Conservation (phyloP, 108 stramenopile genomes). For the Parmales sp. region DNA sequence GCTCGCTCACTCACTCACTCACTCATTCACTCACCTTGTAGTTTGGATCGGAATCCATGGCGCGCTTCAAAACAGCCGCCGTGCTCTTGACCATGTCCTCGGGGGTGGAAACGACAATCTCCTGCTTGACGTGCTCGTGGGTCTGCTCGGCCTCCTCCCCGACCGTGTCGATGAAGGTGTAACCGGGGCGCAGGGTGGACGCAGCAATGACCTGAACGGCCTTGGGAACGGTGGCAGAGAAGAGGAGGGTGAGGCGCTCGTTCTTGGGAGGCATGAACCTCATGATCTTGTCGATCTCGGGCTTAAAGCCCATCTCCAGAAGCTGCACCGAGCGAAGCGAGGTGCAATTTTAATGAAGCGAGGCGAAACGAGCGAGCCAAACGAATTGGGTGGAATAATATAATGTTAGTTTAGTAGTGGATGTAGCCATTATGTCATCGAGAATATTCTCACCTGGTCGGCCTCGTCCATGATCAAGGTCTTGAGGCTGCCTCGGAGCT, state of each 20-base stretch:
- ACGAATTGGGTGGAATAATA: too few species aligned
- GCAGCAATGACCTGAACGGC: slow-evolving; percentile 46
- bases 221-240: slow-evolving; percentile 80
- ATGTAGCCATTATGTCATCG: too few species aligned
- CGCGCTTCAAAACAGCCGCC: slow-evolving; percentile 13
- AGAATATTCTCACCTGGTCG: too few species aligned
- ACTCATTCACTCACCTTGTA: too few species aligned
- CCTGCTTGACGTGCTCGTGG: slow-evolving; percentile 54
- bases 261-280: slow-evolving; percentile 44
- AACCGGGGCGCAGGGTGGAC: slow-evolving; percentile 32
- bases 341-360: too few species aligned
- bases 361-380: too few species aligned
- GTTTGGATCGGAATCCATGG: slow-evolving; percentile 27
- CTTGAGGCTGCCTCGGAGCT: slow-evolving; percentile 21
- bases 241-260: slow-evolving; percentile 77
- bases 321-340: too few species aligned
- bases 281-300: slow-evolving; percentile 67
- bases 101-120: slow-evolving; percentile 23
- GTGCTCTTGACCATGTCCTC: slow-evolving; percentile 15
- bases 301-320: slow-evolving; percentile 79
- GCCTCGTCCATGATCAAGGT: slow-evolving; percentile 86
- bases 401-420: too few species aligned
- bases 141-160: slow-evolving; percentile 33
- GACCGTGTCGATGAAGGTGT: slow-evolving; percentile 34
- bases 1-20: too few species aligned